A percentile compares a stretch with the other conserved stretches of the same genome.
Evolutionary conservation across 2,329 filamentous ascomycete genomes (phyloP).

Genomic region (Sarocladium strictum): DNA sequence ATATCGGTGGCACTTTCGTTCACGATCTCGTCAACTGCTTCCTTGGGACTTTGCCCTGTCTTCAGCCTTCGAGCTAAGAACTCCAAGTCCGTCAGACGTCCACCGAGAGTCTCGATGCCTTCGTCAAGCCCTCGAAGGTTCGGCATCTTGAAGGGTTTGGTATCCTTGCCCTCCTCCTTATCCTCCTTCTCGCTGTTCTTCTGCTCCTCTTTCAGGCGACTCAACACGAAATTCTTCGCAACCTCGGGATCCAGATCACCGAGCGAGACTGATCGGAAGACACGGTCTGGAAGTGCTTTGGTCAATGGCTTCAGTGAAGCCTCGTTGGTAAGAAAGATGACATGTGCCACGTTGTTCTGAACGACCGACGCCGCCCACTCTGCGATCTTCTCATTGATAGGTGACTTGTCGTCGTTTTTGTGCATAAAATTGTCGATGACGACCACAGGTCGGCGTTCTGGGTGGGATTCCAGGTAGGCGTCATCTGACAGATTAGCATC

Average conservation of each 20-base stretch:
- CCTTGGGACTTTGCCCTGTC: slow-evolving; percentile 73
- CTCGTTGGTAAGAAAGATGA: slow-evolving; percentile 90
- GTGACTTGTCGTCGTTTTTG: slow-evolving; percentile 58
- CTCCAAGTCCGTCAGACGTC: slow-evolving; percentile 91
- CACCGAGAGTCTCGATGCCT: slow-evolving; percentile 77
- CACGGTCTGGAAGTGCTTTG: slow-evolving; percentile 82
- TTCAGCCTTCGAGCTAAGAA: slow-evolving; percentile 87
- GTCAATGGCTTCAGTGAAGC: slow-evolving; percentile 82
- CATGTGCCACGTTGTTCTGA: slow-evolving; percentile 83
- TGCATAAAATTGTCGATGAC: slow-evolving; percentile 90
- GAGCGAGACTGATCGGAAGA: slow-evolving; percentile 80
- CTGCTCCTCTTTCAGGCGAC: slow-evolving; percentile 57
- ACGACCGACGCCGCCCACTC: slow-evolving; percentile 88
- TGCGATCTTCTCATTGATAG: slow-evolving; percentile 74
- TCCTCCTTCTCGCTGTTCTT: slow-evolving; percentile 23
- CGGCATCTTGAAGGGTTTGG: slow-evolving; percentile 20
- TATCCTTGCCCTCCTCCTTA: slow-evolving; percentile 16
- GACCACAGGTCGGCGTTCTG: slow-evolving; percentile 74
- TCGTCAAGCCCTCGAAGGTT: slow-evolving; percentile 69
- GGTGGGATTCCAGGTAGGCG: slow-evolving; percentile 84
- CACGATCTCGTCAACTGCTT: slow-evolving; percentile 83
- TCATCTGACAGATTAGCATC: slow-evolving; percentile 71
- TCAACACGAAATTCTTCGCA: slow-evolving; percentile 85
- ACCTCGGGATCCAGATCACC: slow-evolving; percentile 82
- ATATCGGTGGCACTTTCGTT: slow-evolving; percentile 86